phyloP scores from a whole-genome alignment of 1,139 yeast species.

The Yamadazyma trypodendri region DNA sequence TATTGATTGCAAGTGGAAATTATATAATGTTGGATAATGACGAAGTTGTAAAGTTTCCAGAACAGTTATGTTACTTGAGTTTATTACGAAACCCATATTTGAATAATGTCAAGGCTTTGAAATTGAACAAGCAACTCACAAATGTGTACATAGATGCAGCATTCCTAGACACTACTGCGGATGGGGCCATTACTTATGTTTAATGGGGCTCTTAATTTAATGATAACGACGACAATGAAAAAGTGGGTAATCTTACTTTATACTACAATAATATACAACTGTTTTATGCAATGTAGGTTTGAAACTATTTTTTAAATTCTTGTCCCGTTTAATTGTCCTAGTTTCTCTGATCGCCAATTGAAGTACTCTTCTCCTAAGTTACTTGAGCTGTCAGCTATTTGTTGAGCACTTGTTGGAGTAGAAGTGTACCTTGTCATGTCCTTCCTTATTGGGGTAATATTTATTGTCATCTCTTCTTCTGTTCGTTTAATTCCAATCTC shows the following conservation, averaged over 20 bases:
- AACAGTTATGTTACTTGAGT: slow-evolving; percentile 15
- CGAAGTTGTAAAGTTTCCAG: slow-evolving; percentile 16
- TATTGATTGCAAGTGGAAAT: slow-evolving; percentile 19
- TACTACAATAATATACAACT: slow-evolving; percentile 5
- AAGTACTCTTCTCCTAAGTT: slow-evolving; percentile 43
- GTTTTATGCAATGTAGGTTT: no score
- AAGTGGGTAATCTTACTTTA: not conserved
- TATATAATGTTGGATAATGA: slow-evolving; percentile 17
- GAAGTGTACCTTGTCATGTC: slow-evolving; percentile 14
- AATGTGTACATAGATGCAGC: slow-evolving; percentile 17
- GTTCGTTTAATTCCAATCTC: not conserved
- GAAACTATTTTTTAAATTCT: no score
- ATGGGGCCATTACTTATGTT: slow-evolving; percentile 13
- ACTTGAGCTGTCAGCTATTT: slow-evolving; percentile 34
- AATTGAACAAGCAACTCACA: slow-evolving; percentile 13
- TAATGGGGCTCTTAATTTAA: slow-evolving; percentile 1
- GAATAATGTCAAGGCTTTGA: slow-evolving; percentile 15
- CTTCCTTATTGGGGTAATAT: slow-evolving; percentile 24
- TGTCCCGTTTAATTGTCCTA: slow-evolving; percentile 30
- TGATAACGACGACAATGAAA: not conserved
- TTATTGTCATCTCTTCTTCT: slow-evolving; percentile 13
- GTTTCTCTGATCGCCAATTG: slow-evolving; percentile 41
- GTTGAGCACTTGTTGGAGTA: slow-evolving; percentile 18
- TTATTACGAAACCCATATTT: slow-evolving; percentile 17
- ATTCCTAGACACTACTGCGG: slow-evolving; percentile 7